Conservation (phyloP, 371 early-diverging fungal species). For the Apophysomyces elegans region DNA sequence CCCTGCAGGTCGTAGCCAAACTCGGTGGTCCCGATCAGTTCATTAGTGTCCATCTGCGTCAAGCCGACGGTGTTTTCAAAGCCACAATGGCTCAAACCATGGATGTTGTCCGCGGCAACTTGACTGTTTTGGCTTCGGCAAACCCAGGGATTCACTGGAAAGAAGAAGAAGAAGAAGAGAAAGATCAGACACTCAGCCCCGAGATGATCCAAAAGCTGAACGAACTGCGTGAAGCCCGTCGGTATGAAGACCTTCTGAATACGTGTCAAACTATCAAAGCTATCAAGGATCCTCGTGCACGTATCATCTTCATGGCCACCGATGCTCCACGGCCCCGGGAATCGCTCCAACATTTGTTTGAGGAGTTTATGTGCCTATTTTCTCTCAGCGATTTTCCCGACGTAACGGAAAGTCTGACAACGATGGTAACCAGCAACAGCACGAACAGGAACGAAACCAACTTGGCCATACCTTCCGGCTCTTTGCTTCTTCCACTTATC, state of each 20-base stretch:
- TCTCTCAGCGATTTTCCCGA: constrained; percentile 57
- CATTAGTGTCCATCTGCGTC: constrained; percentile 37
- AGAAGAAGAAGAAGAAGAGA: background rate
- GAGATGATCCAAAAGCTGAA: constrained; percentile 6
- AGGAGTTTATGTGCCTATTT: constrained; percentile 56
- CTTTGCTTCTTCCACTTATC: constrained; percentile 43
- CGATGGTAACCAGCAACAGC: constrained; percentile 10
- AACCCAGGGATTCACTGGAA: background rate
- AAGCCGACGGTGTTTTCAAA: constrained; percentile 39
- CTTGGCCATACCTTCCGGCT: constrained; percentile 4
- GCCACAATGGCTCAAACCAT: constrained; percentile 24
- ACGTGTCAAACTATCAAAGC: constrained; percentile 6
- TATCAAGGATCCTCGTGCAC: constrained; percentile 26
- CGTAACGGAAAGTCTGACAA: constrained; percentile 17
- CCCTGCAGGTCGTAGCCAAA: constrained; percentile 20
- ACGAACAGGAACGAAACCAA: constrained; percentile 7
- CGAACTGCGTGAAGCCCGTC: background rate
- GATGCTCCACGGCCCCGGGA: constrained; percentile 57
- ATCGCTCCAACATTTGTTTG: constrained; percentile 36
- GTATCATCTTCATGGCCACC: constrained; percentile 60
- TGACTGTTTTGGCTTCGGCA: background rate
- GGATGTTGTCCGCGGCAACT: constrained; percentile 15
- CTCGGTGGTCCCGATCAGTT: constrained; percentile 38
- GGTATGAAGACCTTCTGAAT: background rate
- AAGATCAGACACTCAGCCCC: background rate